Evolutionary conservation across 441 rosid species (phyloP).

Genomic region (Pelargonium hybrid): DNA sequence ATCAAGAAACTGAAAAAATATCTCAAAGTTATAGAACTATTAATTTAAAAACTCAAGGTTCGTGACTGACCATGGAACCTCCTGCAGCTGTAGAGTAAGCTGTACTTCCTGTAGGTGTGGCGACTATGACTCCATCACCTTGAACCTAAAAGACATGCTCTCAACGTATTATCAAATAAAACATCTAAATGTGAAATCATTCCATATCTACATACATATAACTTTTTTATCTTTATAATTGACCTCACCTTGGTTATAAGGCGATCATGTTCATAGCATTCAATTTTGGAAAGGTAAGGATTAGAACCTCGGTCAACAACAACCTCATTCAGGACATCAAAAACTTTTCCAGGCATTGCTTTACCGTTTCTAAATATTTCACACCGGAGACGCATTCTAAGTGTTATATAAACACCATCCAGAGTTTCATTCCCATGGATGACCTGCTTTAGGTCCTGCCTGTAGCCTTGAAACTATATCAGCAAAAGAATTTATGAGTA

Average conservation of each 20-base stretch:
- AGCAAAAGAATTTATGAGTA: conserved; percentile 16
- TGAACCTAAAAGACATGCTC: conserved; percentile 49
- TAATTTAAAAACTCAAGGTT: conserved; percentile 17
- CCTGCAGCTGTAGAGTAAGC: conserved; percentile 98
- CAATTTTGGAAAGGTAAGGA: conserved; percentile 96
- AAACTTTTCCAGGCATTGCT: conserved; percentile 84
- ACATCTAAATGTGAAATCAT: background rate
- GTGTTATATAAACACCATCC: conserved; percentile 95
- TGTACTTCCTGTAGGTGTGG: conserved; percentile 97
- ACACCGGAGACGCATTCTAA: conserved; percentile 83
- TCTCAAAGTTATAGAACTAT: background rate
- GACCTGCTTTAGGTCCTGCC: conserved; percentile 72
- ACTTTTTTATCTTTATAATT: background rate
- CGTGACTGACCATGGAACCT: conserved; percentile 69
- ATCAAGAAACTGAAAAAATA: background rate
- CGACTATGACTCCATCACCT: conserved; percentile 97
- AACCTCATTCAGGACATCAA: conserved; percentile 82
- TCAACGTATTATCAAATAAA: conserved; percentile 11
- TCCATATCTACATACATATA: background rate
- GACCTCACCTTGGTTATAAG: conserved; percentile 81
- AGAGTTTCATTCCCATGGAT: conserved; percentile 69
- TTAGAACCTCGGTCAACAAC: conserved; percentile 97
- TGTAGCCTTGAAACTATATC: conserved; percentile 65
- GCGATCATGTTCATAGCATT: conserved; percentile 89
- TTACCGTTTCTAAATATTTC: conserved; percentile 82